These are phyloP conservation scores for Kondoa subrosea DNA, from an alignment of 768 basidiomycete genomes.

Conservation along the genomic window DNA sequence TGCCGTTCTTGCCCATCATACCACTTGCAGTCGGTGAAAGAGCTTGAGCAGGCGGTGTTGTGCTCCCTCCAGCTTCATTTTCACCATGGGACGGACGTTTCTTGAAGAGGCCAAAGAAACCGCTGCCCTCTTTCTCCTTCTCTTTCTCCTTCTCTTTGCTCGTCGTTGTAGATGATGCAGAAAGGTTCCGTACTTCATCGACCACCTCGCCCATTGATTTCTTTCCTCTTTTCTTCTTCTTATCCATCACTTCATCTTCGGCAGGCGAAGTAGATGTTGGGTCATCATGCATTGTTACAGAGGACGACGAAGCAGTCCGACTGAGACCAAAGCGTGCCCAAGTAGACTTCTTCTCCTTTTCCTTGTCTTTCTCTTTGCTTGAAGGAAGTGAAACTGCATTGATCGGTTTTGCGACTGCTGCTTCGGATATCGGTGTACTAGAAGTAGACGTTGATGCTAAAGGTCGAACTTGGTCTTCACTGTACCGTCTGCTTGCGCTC, in stretches of 20 bases:
- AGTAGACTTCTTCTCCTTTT: conserved; percentile 54
- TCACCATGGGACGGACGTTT: conserved; percentile 28
- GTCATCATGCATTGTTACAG: background rate
- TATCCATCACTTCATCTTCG: conserved; percentile 33
- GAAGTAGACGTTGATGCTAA: too few relatives aligned
- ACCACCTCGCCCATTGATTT: conserved; percentile 13
- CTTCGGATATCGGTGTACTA: too few relatives aligned
- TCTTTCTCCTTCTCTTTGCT: conserved; percentile 30
- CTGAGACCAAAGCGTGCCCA: conserved; percentile 36
- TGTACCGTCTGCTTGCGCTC: too few relatives aligned
- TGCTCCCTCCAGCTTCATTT: background rate
- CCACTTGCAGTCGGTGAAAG: conserved; percentile 28
- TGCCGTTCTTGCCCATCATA: conserved; percentile 28
- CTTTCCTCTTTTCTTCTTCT: conserved; percentile 26
- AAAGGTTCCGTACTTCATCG: conserved; percentile 2
- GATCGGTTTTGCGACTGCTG: conserved; percentile 1
- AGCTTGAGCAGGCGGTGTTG: background rate
- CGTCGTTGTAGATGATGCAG: too few relatives aligned
- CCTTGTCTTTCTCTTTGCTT: conserved; percentile 40
- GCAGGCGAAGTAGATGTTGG: background rate
- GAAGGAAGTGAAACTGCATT: conserved; percentile 15
- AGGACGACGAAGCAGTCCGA: conserved; percentile 32
- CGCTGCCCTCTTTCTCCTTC: conserved; percentile 30
- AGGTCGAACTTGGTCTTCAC: too few relatives aligned
- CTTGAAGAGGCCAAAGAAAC: conserved; percentile 23